A percentile compares a stretch with the other conserved stretches of the same genome.
Conservation (phyloP, 2,329 filamentous ascomycete genomes). For the Phaeomoniella chlamydospora region DNA sequence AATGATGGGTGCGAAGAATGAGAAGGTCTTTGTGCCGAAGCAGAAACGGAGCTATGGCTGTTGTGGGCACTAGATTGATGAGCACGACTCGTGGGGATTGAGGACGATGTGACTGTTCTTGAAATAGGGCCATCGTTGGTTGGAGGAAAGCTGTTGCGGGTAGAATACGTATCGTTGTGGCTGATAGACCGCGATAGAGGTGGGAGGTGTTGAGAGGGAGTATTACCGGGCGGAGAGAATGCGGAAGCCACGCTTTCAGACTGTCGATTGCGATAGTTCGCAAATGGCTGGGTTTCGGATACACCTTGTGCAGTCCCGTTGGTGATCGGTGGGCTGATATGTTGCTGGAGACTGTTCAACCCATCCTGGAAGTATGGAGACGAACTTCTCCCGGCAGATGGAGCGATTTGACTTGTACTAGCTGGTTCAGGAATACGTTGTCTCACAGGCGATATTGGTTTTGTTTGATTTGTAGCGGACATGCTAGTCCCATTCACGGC, state of each 20-base stretch:
- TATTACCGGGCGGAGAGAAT: not conserved
- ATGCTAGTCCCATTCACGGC: constrained; percentile 13
- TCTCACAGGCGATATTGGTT: not conserved
- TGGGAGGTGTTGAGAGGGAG: not conserved
- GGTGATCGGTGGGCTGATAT: not conserved
- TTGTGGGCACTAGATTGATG: constrained; percentile 20
- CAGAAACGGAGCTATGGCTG: constrained; percentile 9
- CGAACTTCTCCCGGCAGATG: not conserved
- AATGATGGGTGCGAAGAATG: constrained; percentile 23
- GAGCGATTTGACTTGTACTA: not conserved
- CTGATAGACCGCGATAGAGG: not conserved
- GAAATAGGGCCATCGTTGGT: not conserved
- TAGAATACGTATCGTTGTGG: not conserved
- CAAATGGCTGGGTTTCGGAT: not conserved
- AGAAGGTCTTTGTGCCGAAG: constrained; percentile 14
- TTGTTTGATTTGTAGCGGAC: constrained; percentile 1
- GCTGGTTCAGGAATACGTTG: not conserved
- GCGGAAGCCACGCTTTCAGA: too few species aligned
- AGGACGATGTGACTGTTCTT: not conserved
- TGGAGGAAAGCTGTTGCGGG: not conserved
- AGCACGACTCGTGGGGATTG: constrained; percentile 5
- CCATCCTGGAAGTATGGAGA: not conserved
- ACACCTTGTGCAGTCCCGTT: not conserved
- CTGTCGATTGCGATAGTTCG: not conserved
- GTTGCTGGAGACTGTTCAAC: not conserved